Base-by-base conservation (phyloP, 2,329 filamentous ascomycete species). In the Leptographium flavum region DNA sequence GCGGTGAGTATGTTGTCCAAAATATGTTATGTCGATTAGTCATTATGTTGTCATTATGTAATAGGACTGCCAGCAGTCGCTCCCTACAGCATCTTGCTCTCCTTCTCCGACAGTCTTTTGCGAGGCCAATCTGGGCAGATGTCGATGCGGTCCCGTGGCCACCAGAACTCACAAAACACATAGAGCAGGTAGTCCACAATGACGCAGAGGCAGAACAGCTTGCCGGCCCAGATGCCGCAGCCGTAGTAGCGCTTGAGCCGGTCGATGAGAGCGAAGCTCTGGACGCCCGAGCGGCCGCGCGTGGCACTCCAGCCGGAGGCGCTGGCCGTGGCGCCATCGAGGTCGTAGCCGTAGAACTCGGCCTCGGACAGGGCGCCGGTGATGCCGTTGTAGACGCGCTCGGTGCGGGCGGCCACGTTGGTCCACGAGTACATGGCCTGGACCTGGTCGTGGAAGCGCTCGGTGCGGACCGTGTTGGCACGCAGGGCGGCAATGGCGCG, bases 391-490 rank as follows among this genome's bases (percentile, higher is more conserved):
- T 98, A 98, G 1, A 98, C 92, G 27, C 90, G 76, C 64, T 98
- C 92, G 0, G 92, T 96, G 45, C 92, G 83, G 55, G 83, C 76
- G 14, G 92, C 92, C 25, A 98, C 90, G 60, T 98, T 90, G 25
- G 85, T 85, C 92, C 92, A 98, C 2, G 87, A 94, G 65, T 98
- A 98, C 92, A 96, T 96, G 67, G 84, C 85, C 62, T 90, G 87
- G 50, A 98, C 92, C 62, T 96, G 85, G 53, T 94, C 90, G 60
- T 98, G 92, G 58, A 98, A 98, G 36, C 82, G 77, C 60, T 96
- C 90, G 1, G 92, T 94, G 50, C 87, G 80, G 25, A 98, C 83
- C 55, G 82, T 86, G 54, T 88, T 90, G 6, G 82, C 83, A 38
- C 90, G 80, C 46, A 98, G 71, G 27, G 85, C 82, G 0, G 80